Evolutionary conservation across 306 rosid species (phyloP).

Genomic region (Vigna hirtella): DNA sequence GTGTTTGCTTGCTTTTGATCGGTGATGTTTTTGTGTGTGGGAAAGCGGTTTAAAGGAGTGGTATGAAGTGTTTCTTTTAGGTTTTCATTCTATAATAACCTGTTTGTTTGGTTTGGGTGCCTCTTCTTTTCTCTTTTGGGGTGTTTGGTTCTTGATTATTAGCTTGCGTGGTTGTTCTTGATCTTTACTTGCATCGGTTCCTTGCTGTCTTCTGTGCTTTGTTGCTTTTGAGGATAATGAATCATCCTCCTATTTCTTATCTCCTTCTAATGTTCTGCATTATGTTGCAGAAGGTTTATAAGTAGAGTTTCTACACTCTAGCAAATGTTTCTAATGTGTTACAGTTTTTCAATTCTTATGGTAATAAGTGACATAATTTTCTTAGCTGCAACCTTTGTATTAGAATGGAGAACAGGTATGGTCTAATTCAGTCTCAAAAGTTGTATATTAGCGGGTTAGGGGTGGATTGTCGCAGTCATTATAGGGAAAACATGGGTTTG

Average conservation of each 20-base stretch:
- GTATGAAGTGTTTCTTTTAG: constrained; percentile 10
- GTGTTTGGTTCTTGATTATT: constrained; percentile 4
- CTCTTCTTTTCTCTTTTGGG: constrained; percentile 23
- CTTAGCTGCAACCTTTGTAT: constrained; percentile 24
- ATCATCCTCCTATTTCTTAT: constrained; percentile 2
- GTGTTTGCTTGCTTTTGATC: neutral
- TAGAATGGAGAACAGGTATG: neutral
- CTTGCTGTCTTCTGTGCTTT: constrained; percentile 5
- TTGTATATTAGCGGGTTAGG: neutral
- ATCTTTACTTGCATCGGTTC: constrained; percentile 7
- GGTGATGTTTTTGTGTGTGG: constrained; percentile 18
- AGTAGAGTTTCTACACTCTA: neutral
- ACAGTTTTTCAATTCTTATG: neutral
- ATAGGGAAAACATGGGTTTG: neutral
- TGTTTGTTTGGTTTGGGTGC: constrained; percentile 20
- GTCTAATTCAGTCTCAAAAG: neutral
- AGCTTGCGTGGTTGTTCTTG: constrained; percentile 13
- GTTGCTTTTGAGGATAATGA: constrained; percentile 4
- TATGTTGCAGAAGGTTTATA: constrained; percentile 8
- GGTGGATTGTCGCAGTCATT: neutral
- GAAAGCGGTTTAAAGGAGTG: neutral
- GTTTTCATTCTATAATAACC: neutral
- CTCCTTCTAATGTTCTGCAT: constrained; percentile 1
- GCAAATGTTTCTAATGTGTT: no score
- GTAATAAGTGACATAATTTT: neutral